phyloP scores from a whole-genome alignment of 345 rosid species.

The Eucalyptus globulus region DNA sequence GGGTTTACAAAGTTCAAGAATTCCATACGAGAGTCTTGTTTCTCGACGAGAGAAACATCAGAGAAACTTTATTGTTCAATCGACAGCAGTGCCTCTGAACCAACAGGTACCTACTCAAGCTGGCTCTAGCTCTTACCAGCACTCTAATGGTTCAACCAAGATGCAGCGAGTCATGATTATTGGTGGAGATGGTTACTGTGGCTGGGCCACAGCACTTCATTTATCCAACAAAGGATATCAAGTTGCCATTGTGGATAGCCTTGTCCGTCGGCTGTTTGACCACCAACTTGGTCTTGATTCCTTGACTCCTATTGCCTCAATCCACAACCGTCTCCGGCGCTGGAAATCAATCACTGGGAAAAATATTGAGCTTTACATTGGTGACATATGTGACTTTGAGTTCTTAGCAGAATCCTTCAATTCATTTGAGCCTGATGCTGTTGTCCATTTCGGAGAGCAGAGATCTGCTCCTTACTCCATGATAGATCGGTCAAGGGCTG shows the following conservation, averaged over 20 bases:
- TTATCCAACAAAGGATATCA: constrained; percentile 73
- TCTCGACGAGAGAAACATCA: constrained; percentile 11
- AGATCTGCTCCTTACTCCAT: constrained; percentile 96
- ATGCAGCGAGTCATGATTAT: constrained; percentile 75
- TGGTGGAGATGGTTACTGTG: constrained; percentile 98
- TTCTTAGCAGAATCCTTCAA: constrained; percentile 75
- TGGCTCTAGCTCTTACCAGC: constrained; percentile 8
- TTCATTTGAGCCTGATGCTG: constrained; percentile 85
- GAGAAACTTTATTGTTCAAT: constrained; percentile 16
- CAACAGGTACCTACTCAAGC: constrained; percentile 50
- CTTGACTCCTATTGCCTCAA: constrained; percentile 77
- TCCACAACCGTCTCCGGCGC: constrained; percentile 66
- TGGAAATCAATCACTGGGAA: constrained; percentile 91
- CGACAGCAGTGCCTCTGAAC: constrained; percentile 29
- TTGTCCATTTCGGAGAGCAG: constrained; percentile 93
- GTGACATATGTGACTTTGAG: constrained; percentile 92
- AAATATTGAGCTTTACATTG: constrained; percentile 64
- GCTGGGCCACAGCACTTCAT: constrained; percentile 98
- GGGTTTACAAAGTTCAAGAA: constrained; percentile 14
- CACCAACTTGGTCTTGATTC: constrained; percentile 93
- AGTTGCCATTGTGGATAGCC: constrained; percentile 80
- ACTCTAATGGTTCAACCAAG: constrained; percentile 28
- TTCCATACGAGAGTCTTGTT: constrained; percentile 14
- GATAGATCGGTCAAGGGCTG: constrained; percentile 92
- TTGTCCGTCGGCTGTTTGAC: constrained; percentile 79